Base-by-base conservation (phyloP, 164 flowering plant genomes). In the Brasenia schreberi region DNA sequence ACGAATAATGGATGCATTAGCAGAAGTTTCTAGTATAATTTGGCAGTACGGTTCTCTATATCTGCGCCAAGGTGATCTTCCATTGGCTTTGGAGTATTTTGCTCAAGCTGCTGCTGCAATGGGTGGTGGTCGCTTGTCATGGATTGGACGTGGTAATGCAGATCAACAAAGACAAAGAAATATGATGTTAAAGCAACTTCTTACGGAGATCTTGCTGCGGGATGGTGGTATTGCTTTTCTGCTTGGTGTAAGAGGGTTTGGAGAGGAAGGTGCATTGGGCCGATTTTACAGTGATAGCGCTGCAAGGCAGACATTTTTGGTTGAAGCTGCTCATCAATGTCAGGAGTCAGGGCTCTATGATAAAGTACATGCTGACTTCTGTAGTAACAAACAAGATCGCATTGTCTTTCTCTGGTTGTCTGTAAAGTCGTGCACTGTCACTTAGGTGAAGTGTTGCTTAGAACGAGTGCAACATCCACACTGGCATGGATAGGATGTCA, bases 21-120 rank as follows among this genome's bases (percentile, higher is more conserved):
- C 97, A 11, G 99, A 91, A 80, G 87, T 82, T 63, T 77, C 97
- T 65, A 83, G 90, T 77, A 76, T 94, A 44, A 89, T 94, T 74
- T 83, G 90, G 79, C 97, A 94, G 80, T 89, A 87, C 80, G 99
- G 97, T 59, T 81, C 96, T n/a, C 73, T 75, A 39, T 88, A 80
- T 74, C 74, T 85, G 59, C 89, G 87, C 33, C 69, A 77, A 39
- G 97, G 88, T 61, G 70, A 89, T 73, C 86, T 89, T 65, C 68
- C 83, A 23, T 76, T 81, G 80, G 84, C 95, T 69, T 66, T 94
- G 75, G 99, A 94, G 69, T 94, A 94, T 72, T 94, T 83, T 82
- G 95, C 87, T 44, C 99, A 94, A 77, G 93, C 99, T 74, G 96
- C 96, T 72, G 93, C 96, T 64, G 85, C 93, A 44, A 81, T 89